Evolutionary conservation across 169 alveolate genomes (phyloP), one percentile per base, ranked within the genome.

Genomic region (Plasmodium billcollinsi): DNA sequence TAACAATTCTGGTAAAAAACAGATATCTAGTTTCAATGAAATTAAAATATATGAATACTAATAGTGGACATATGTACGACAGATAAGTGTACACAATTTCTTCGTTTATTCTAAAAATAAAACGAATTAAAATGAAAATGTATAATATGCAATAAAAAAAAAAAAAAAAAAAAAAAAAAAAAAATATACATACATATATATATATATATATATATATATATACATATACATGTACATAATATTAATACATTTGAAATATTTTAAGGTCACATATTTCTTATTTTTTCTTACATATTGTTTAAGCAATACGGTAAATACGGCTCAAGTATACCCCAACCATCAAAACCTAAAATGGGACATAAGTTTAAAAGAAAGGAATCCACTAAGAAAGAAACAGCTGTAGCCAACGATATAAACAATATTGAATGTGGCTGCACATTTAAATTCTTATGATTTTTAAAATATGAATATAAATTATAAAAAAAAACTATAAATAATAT

Each of bases 271-370:
- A 39, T 39, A 47, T 15, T 21, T 59, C 20, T 39, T 39, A 54
- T 75, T 69, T 21, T 24, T 69, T 20, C 63, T 80, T 80, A 80
- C 90, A 80, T 26, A 50, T 47, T 70, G 24, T 69, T 67, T 45
- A 80, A n/a, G 26, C 70, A 80, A 66, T 56, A 80, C 14, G 90
- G 90, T n/a, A 80, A 15, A 72, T 80, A 80, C 33, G 90, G 90
- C 73, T 80, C 90, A 47, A 80, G 1, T 21, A 80, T 52, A 6
- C 90, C 90, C 90, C 90, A 80, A 15, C 90, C 90, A 61, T 80
- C 90, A 67, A 80, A 80, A 11, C 90, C 90, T 33, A 80, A 43
- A 54, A 80, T 69, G 56, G 90, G 90, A 21, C 80, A 80, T 18
- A 80, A 54, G 63, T 80, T 80, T 58, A 80, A 80, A 21, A 80